Evolutionary conservation across 495 filamentous ascomycete genomes (phyloP), one percentile per base, ranked within the genome.

Genomic region (Niebla homalea): DNA sequence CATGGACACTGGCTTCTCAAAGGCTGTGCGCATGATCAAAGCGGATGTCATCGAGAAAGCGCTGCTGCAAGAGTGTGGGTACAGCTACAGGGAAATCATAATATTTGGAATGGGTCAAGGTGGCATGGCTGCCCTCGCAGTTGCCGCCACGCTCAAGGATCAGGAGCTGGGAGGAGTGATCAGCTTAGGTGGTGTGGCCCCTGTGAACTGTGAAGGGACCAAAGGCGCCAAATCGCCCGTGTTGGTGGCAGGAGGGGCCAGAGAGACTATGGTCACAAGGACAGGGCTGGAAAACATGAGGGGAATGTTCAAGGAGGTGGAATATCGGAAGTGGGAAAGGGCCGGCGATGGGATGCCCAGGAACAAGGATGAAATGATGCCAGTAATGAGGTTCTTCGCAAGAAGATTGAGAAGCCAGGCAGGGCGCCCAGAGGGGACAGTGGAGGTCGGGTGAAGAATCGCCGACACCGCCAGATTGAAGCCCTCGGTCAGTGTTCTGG

Each of bases 351-450:
- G 75, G 8, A 95, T 96, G 92, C 85, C 89, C 20, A 65, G 68
- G 51, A 87, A 70, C 62, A 69, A 81, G 46, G 88, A 94, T 19
- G 90, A 98, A 73, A 87, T 92, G 79, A 53, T 86, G 53, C 90
- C 92, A 2, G 77, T 96, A 43, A 96, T 98, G 90, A 74, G 79
- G 60, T 98, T 96, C 66, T 85, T 96, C 61, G 86, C 83, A 0
- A 73, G 85, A 48, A 73, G 85, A 56, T 64, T 98, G 61, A 69
- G 70, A 63, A 89, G 77, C 67, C 71, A 72, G 44, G 64, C 69
- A 54, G 80, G 78, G 21, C 73, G 83, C 40, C 80, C 78, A 4
- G 69, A 72, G 54, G 80, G 78, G 4, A 73, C 70, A 60, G 67
- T 81, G 26, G 78, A 83, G 62, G 53, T 83, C 19, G 37, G 45